Percentiles rank a stretch among this genome's conserved stretches.
Evolutionary conservation across 352 stramenopile genomes (phyloP).

Genomic region (Phytopythium montanum): DNA sequence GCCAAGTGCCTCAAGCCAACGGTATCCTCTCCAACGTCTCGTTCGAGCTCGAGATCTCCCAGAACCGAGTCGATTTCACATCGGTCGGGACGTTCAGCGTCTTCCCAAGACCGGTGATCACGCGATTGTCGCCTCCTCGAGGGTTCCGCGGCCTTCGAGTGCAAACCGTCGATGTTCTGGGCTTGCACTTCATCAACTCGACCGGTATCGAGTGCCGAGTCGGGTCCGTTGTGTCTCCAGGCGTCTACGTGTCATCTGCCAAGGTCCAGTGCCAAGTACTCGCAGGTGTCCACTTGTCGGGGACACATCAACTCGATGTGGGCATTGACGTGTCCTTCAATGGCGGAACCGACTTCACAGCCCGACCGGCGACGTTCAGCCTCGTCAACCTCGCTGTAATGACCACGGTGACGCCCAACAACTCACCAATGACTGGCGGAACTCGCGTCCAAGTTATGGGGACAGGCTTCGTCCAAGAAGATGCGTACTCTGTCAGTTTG

Average conservation of each 20-base stretch:
- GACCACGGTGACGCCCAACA: constrained; percentile 10
- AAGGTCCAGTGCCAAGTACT: constrained; percentile 26
- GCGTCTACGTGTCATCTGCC: constrained; percentile 19
- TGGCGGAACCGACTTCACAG: constrained; percentile 23
- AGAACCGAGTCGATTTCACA: constrained; percentile 19
- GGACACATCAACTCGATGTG: not conserved
- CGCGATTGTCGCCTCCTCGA: constrained; percentile 17
- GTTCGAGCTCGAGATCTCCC: constrained; percentile 19
- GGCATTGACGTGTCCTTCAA: constrained; percentile 27
- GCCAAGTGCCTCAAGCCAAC: constrained; percentile 16
- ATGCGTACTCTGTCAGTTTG: constrained; percentile 12
- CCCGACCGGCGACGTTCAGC: not conserved
- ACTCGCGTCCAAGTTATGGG: constrained; percentile 20
- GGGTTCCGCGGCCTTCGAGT: constrained; percentile 9
- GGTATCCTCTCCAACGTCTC: not conserved
- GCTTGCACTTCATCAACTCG: constrained; percentile 25
- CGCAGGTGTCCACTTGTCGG: constrained; percentile 5
- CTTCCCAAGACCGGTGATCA: constrained; percentile 15
- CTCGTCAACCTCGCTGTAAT: constrained; percentile 16
- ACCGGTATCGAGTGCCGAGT: constrained; percentile 18
- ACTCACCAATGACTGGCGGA: constrained; percentile 18
- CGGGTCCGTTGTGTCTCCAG: not conserved
- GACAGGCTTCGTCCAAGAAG: constrained; percentile 17
- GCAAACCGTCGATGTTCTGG: constrained; percentile 26
- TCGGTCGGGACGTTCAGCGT: constrained; percentile 14